Evolutionary conservation across 2,329 filamentous ascomycete species (phyloP), one percentile per base, ranked within the genome.

Genomic region (Aciculosporium take): DNA sequence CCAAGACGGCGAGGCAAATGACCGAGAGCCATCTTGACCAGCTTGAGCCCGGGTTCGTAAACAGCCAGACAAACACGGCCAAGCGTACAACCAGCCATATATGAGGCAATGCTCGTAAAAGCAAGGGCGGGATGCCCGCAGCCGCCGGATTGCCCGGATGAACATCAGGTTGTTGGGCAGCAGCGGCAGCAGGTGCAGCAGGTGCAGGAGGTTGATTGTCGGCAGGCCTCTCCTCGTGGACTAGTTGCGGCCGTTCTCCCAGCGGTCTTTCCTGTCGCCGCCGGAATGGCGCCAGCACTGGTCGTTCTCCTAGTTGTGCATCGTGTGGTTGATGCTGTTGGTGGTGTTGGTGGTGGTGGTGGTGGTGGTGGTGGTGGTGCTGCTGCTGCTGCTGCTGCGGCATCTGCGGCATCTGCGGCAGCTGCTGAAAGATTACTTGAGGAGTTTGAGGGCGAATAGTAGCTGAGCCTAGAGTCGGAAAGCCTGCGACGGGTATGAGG

Each of bases 31-130:
- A 78, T 37, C 75, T 68, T 7, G 67, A 67, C 74, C 74, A 79
- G 50, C 68, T 77, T 2, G 68, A 64, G 34, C 68, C 65, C 0
- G 71, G 68, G 8, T 68, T 68, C 1, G 76, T 79, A 46, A 81
- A 79, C 58, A 77, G 75, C 73, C 74, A 81, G 10, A 80, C 67
- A 53, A 81, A 78, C 5, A 74, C 57, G 9, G 66, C 62, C 7
- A 81, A 57, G 7, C 76, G 68, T 28, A 75, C 59, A 1, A 79
- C 49, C 39, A 80, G 63, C 76, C 76, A 81, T 23, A 81, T 53
- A 40, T 79, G 69, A n/a, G 74, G 74, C 63, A 71, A 72, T n/a
- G 74, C 41, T 13, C 56, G 55, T 40, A 60, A 46, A 5, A 63
- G 40, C 10, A 62, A 33, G 18, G 56, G 55, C 4, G 58, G 58